phyloP scores from a whole-genome alignment of 202 grass and related monocot genomes.

The Setaria italica region DNA sequence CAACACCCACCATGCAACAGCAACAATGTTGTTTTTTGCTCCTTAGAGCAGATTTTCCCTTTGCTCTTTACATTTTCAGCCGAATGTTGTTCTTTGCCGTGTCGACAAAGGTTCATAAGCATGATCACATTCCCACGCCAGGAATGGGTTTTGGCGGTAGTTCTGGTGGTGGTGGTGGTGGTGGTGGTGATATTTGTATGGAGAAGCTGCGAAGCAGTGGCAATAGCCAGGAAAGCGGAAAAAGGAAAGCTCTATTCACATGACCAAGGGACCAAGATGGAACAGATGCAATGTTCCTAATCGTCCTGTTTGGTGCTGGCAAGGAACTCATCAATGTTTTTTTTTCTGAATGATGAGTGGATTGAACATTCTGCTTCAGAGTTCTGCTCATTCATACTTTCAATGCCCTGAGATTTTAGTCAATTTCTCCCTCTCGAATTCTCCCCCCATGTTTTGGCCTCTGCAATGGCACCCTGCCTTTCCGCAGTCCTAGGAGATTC shows the following conservation, averaged over 20 bases:
- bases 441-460: conserved; percentile 78
- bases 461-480: conserved; percentile 77
- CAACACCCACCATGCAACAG: conserved; percentile 43
- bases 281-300: conserved; percentile 34
- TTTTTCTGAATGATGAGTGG: conserved; percentile 31
- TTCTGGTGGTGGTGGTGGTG: conserved; percentile 2
- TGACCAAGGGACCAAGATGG: conserved; percentile 39
- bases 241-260: conserved; percentile 55
- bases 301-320: conserved; percentile 23
- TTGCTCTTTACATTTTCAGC: conserved; percentile 24
- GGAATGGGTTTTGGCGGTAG: conserved; percentile 30
- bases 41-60: conserved; percentile 31
- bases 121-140: conserved; percentile 42
- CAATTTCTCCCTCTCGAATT: conserved; percentile 79
- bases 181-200: conserved; percentile 33
- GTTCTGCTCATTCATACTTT: conserved; percentile 62
- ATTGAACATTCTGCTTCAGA: conserved; percentile 48
- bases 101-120: conserved; percentile 27
- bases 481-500: conserved; percentile 55
- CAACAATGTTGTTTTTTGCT: conserved; percentile 24
- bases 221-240: conserved; percentile 29
- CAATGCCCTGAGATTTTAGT: conserved; percentile 41
- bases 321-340: conserved; percentile 31
- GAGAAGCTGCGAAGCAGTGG: conserved; percentile 42
- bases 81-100: background rate